Percentiles rank a stretch among this genome's conserved stretches.
Evolutionary conservation across 78 protist species (phyloP).

Genomic region (Emiliania huxleyi): DNA sequence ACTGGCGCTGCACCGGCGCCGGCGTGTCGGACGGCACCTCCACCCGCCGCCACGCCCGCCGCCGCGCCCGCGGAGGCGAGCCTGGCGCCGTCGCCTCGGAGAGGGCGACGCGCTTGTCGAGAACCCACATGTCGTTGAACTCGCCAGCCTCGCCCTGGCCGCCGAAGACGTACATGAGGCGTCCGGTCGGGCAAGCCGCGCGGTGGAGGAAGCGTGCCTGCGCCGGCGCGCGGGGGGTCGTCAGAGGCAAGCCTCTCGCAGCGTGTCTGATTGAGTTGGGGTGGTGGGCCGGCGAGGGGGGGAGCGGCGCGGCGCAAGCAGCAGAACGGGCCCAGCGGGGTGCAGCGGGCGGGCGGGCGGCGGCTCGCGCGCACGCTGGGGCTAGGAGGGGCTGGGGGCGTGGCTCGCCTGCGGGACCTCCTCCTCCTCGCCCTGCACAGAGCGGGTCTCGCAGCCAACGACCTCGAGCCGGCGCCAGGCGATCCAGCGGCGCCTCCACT

Average conservation of each 20-base stretch:
- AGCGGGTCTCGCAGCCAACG: neutral
- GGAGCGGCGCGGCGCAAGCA: neutral
- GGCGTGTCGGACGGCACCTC: neutral
- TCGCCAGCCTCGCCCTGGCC: neutral
- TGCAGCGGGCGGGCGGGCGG: too few species aligned
- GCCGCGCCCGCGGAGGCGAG: neutral
- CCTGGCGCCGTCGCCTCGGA: neutral
- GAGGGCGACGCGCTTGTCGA: neutral
- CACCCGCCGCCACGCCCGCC: neutral
- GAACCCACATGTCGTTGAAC: neutral
- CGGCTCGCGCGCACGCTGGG: too few species aligned
- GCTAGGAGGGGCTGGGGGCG: neutral
- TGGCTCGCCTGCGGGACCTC: neutral
- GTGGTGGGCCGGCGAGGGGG: neutral
- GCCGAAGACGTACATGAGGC: neutral
- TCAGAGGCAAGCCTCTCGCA: neutral
- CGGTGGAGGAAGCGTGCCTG: conserved; percentile 27
- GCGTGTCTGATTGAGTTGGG: neutral
- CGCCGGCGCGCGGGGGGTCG: neutral
- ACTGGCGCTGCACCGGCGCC: neutral
- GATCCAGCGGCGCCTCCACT: neutral
- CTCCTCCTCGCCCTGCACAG: neutral
- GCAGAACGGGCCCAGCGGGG: too few species aligned
- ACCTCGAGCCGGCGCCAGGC: neutral
- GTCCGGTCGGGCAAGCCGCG: neutral